Evolutionary conservation across 2,329 filamentous ascomycete genomes (phyloP).

Genomic region (Verticillium dahliae): DNA sequence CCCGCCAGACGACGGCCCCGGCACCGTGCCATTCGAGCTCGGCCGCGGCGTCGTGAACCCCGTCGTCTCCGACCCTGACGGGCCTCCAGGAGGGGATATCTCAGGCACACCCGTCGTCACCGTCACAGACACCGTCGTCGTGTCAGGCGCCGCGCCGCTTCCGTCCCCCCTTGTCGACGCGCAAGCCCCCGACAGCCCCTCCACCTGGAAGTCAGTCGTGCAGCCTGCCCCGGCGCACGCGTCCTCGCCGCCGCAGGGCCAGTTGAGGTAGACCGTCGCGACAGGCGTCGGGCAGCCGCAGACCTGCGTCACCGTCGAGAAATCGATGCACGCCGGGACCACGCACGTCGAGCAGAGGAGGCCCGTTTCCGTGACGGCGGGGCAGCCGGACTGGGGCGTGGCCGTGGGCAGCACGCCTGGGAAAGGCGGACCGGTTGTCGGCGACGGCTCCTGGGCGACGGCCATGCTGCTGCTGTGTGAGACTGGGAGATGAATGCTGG

Average conservation of each 20-base stretch:
- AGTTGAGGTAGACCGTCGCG: constrained; percentile 20
- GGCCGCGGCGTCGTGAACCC: not conserved
- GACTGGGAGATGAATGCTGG: too few species aligned
- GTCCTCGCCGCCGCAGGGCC: constrained; percentile 17
- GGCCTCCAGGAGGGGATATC: not conserved
- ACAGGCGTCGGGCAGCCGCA: constrained; percentile 23
- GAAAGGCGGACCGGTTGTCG: not conserved
- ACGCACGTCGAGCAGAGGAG: constrained; percentile 26
- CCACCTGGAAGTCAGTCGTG: constrained; percentile 9
- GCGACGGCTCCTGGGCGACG: not conserved
- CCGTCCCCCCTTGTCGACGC: not conserved
- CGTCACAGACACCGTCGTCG: not conserved
- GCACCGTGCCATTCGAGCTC: not conserved
- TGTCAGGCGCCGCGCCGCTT: not conserved
- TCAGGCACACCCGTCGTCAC: not conserved
- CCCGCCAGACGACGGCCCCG: not conserved
- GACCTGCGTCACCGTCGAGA: constrained; percentile 21
- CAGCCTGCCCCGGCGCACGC: constrained; percentile 19
- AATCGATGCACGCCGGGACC: constrained; percentile 19
- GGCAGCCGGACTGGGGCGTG: constrained; percentile 15
- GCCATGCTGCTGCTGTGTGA: not conserved
- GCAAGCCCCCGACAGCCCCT: constrained; percentile 2
- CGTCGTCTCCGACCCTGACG: not conserved
- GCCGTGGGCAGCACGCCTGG: not conserved
- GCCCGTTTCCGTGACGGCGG: constrained; percentile 23